Evolutionary conservation across 2,329 filamentous ascomycete genomes (phyloP).

Genomic region (Eurotiales sp.): DNA sequence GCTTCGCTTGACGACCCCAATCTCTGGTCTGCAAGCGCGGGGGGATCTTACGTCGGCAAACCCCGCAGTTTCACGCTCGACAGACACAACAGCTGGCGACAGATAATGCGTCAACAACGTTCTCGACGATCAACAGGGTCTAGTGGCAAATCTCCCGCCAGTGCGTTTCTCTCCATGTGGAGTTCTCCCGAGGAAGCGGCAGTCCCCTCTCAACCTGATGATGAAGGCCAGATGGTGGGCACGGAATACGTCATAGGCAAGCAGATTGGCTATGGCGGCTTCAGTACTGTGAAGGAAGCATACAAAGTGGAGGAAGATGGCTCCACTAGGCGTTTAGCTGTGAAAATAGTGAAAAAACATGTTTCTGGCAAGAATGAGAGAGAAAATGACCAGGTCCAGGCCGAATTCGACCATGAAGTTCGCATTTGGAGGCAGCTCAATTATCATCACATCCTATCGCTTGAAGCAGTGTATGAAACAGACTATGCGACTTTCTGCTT

Average conservation of each 20-base stretch:
- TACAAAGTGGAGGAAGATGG: constrained; percentile 57
- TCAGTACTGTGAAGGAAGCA: constrained; percentile 65
- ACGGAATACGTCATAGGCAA: constrained; percentile 65
- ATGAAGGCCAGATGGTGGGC: constrained; percentile 65
- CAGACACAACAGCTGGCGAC: constrained; percentile 32
- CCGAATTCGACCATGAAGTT: constrained; percentile 66
- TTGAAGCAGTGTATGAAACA: constrained; percentile 63
- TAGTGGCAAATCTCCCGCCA: constrained; percentile 56
- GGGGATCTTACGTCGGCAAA: constrained; percentile 34
- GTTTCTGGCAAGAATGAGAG: constrained; percentile 53
- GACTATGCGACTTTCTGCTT: constrained; percentile 68
- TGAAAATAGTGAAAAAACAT: constrained; percentile 64
- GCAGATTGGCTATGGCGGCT: constrained; percentile 62
- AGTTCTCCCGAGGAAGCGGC: constrained; percentile 29
- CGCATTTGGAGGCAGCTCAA: constrained; percentile 63
- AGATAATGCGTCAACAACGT: constrained; percentile 26
- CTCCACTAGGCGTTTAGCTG: constrained; percentile 52
- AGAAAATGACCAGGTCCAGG: constrained; percentile 63
- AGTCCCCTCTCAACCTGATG: constrained; percentile 53
- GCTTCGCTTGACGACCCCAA: constrained; percentile 39
- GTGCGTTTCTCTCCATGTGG: constrained; percentile 56
- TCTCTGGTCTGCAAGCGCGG: constrained; percentile 34
- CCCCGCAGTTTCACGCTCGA: constrained; percentile 32
- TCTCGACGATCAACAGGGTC: constrained; percentile 49
- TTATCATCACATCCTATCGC: constrained; percentile 59